Evolutionary conservation across 805 yeast species (phyloP).

Genomic region (Candida nitratophila): DNA sequence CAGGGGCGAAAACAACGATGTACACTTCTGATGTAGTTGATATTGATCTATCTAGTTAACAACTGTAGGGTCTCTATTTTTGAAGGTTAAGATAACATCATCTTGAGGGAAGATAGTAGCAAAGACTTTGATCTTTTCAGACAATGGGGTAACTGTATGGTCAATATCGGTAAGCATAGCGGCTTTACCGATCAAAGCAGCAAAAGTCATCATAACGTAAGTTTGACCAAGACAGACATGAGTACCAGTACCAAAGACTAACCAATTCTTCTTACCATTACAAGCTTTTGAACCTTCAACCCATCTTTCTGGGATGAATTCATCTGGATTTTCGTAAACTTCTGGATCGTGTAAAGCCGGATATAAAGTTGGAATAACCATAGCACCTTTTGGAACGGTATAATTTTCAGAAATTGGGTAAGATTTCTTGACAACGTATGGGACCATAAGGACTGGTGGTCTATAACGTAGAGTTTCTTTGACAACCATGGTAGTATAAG

Average conservation of each 20-base stretch:
- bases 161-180: conserved; percentile 71
- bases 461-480: conserved; percentile 89
- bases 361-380: conserved; percentile 93
- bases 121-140: conserved; percentile 91
- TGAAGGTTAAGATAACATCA: conserved; percentile 77
- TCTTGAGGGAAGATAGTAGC: conserved; percentile 98
- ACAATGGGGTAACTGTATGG: conserved; percentile 75
- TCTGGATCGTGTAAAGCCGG: conserved; percentile 98
- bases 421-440: conserved; percentile 82
- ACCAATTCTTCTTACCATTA: conserved; percentile 82
- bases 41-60: too few relatives aligned
- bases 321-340: conserved; percentile 90
- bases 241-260: conserved; percentile 95
- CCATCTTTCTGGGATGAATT: conserved; percentile 96
- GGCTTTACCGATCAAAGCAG: conserved; percentile 88
- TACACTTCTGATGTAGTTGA: too few relatives aligned
- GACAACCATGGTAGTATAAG: conserved; percentile 83
- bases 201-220: conserved; percentile 85
- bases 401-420: conserved; percentile 81
- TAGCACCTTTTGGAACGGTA: conserved; percentile 93
- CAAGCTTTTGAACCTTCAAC: conserved; percentile 65
- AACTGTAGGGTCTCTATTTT: conserved; percentile 48
- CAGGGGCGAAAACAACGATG: too few relatives aligned
- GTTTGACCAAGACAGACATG: conserved; percentile 94
- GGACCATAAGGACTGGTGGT: conserved; percentile 98